These are phyloP conservation scores for Urochloa ruziziensis DNA, from an alignment of 176 grass and related monocot genomes.

Conservation along the genomic window DNA sequence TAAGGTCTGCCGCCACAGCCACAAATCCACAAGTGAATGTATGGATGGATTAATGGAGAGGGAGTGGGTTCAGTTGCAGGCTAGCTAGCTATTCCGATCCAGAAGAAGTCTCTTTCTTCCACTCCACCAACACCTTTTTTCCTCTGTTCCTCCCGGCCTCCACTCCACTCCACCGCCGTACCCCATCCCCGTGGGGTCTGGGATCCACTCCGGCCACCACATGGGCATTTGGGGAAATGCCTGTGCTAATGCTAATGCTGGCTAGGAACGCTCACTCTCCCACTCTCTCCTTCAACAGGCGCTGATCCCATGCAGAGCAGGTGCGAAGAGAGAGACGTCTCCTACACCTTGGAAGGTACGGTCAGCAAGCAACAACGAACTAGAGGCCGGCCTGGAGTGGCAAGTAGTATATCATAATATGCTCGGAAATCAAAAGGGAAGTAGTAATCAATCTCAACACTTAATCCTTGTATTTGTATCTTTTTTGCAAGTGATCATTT, in stretches of 20 bases:
- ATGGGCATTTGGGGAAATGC: neutral
- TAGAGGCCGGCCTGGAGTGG: neutral
- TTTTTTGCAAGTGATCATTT: conserved; percentile 5
- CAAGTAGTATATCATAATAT: no score
- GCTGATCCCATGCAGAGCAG: neutral
- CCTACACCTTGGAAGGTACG: neutral
- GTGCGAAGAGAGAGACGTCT: neutral
- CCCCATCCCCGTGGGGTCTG: neutral
- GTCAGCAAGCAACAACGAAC: conserved; percentile 21
- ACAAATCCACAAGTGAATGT: neutral
- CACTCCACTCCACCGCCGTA: neutral
- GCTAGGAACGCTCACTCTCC: neutral
- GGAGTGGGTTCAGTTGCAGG: neutral
- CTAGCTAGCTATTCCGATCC: neutral
- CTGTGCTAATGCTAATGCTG: neutral
- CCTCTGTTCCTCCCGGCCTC: neutral
- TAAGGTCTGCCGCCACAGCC: neutral
- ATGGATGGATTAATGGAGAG: conserved; percentile 1
- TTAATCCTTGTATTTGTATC: no score
- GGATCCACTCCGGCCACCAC: conserved; percentile 5
- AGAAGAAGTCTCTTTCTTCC: conserved; percentile 33
- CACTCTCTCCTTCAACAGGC: neutral
- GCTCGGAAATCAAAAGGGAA: neutral
- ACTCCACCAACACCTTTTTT: conserved; percentile 24
- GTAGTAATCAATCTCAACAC: no score